Conservation (phyloP, 2,329 filamentous ascomycete species). For the Neonectria faginata region DNA sequence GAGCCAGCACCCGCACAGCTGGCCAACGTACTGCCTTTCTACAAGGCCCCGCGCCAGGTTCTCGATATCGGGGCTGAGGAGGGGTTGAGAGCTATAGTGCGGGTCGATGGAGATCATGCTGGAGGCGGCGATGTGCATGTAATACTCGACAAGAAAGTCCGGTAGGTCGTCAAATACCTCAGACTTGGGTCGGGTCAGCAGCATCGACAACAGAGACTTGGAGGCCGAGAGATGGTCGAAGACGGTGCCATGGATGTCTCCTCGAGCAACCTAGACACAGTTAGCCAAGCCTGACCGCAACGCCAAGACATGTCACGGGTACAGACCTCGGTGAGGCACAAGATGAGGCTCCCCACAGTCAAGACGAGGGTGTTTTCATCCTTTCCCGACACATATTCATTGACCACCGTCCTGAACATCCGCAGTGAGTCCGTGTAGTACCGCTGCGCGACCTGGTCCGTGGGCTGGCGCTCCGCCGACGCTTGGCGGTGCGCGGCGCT, state of each 20-base stretch:
- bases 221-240: constrained; percentile 60
- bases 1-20: constrained; percentile 55
- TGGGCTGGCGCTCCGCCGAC: constrained; percentile 42
- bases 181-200: constrained; percentile 50
- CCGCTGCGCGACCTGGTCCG: constrained; percentile 49
- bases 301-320: too few species aligned
- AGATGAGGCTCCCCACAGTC: constrained; percentile 57
- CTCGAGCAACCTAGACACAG: constrained; percentile 50
- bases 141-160: constrained; percentile 62
- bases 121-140: constrained; percentile 59
- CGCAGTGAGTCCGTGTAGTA: constrained; percentile 53
- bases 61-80: constrained; percentile 49
- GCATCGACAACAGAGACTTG: constrained; percentile 54
- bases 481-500: constrained; percentile 55
- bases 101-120: constrained; percentile 60
- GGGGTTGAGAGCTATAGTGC: constrained; percentile 44
- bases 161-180: constrained; percentile 53
- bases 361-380: constrained; percentile 53
- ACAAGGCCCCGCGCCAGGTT: constrained; percentile 46
- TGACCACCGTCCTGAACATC: constrained; percentile 52
- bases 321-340: constrained; percentile 61
- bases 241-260: constrained; percentile 58
- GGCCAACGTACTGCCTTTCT: constrained; percentile 50
- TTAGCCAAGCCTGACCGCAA: constrained; percentile 23
- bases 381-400: constrained; percentile 49